phyloP scores from a whole-genome alignment of 768 basidiomycete genomes.

The Amanita rubescens region DNA sequence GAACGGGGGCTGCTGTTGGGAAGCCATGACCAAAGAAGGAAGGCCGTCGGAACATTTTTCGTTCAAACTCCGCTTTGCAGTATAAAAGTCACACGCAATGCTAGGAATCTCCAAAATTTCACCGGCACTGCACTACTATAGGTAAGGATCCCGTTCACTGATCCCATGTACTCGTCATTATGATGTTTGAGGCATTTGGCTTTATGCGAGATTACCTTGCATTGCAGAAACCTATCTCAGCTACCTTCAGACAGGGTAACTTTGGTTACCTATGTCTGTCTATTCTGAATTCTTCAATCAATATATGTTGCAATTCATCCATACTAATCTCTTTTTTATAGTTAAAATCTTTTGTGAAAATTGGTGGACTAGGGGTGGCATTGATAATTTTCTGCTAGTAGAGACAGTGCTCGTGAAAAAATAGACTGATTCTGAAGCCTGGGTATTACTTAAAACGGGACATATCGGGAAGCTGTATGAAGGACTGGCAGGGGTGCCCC shows the following conservation, averaged over 20 bases:
- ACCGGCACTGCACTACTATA: background rate
- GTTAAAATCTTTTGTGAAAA: background rate
- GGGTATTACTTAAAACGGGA: background rate
- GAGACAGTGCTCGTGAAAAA: background rate
- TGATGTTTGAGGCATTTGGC: slow-evolving; percentile 96
- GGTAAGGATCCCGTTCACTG: slow-evolving; percentile 8
- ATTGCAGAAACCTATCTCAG: slow-evolving; percentile 85
- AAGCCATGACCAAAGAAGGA: slow-evolving; percentile 27
- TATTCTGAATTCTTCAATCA: slow-evolving; percentile 23
- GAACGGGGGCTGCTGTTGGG: slow-evolving; percentile 22
- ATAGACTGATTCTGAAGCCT: too few relatives aligned
- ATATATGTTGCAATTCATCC: background rate
- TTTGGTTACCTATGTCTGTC: slow-evolving; percentile 41
- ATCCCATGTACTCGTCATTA: slow-evolving; percentile 14
- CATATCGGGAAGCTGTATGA: background rate
- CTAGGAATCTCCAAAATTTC: too few relatives aligned
- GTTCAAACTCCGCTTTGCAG: slow-evolving; percentile 14
- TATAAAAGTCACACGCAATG: background rate
- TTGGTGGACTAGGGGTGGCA: too few relatives aligned
- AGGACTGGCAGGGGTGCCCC: background rate
- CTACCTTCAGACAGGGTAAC: slow-evolving; percentile 70
- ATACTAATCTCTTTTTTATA: background rate
- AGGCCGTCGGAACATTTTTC: slow-evolving; percentile 21
- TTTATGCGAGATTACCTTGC: slow-evolving; percentile 69
- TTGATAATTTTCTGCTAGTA: too few relatives aligned